Evolutionary conservation across 768 basidiomycete genomes (phyloP), one percentile per base, ranked within the genome.

Genomic region (Trametes cubensis): DNA sequence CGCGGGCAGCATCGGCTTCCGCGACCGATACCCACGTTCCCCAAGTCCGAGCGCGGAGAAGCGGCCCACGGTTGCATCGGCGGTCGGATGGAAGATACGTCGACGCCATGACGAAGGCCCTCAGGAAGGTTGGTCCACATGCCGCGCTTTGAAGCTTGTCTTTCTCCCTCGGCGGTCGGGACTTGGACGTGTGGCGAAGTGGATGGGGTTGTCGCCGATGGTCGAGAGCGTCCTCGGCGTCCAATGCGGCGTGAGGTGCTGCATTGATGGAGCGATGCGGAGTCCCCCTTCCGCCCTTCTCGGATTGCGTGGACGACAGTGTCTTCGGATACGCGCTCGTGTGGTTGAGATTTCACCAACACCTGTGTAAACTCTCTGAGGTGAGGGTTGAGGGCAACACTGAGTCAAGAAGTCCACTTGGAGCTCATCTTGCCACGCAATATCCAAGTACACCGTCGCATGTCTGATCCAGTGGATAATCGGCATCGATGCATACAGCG

Each of bases 261-360:
- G 11, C 25, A 13, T 11, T 18, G 45, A 46, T 46, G 45, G 3
- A 4, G 25, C 38, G 6, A 53, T 53, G 21, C 41, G 49, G 48
- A 59, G 10, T n/a, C 41, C 58, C 18, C 25, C 51, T 23, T 59
- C 58, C 58, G 58, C 41, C 58, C 58, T 59, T 59, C 58, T 59
- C 58, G 58, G 58, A 38, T 2, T 59, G 58, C 48, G 40, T 8
- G 28, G 21, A 23, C 57, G 58, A 59, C 58, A 34, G 28, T 59
- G 26, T 20, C 39, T 58, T 28, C 47, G 47, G 8, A 49, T 49
- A 58, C 42, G 54, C 54, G 54, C 28, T 30, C 42, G 26, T 55
- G 26, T 30, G 54, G 38, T 23, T 23, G 13, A 34, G 34, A 4
- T 34, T 11, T 6, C 10, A 34, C 34, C 6, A 34, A 34, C 10